Evolutionary conservation across 305 asterid species (phyloP), one percentile per base, ranked within the genome.

Genomic region (Ilex paraguariensis): DNA sequence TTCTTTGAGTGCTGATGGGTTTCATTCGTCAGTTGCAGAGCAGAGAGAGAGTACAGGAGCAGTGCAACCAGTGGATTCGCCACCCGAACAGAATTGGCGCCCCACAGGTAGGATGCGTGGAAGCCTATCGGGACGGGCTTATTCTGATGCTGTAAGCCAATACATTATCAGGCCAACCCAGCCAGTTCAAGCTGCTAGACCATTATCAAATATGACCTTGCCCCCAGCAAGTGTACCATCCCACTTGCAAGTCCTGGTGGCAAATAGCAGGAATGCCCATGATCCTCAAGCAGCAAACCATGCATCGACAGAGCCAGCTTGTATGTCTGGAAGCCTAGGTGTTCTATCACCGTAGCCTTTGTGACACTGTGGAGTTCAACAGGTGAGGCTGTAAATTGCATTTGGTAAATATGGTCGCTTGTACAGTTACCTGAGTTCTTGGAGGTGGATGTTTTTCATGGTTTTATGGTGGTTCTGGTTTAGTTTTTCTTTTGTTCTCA

Each of bases 61-160:
- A 10, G 13, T 50, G 7, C 71, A 4, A 33, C 6, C 16, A 59
- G 11, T 65, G 46, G 70, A 62, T 54, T 31, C 54, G 44, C 55
- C 79, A 55, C 57, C 74, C 14, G 92, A 86, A 42, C 67, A 50
- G 69, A 77, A 75, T 71, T 88, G 96, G 98, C 84, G 92, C 7
- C 98, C 96, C 13, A 67, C 81, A 17, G 85, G 62, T 53, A 84
- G 98, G 51, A 91, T 91, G 98, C 95, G 98, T 60, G 98, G 98
- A 63, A 92, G 97, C 73, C 79, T 89, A 57, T 54, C 87, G 0
- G 98, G 98, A 31, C 79, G 74, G 73, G 95, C 84, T 52, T 87
- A 81, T 62, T 40, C 78, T 21, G 87, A 82, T 49, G 95, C 94
- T 36, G 52, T 74, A 54, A 79, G 72, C 64, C 85, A 71, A 63